Evolutionary conservation across 2,329 filamentous ascomycete species (phyloP), one percentile per base, ranked within the genome.

Genomic region (Ascochyta rabiei): DNA sequence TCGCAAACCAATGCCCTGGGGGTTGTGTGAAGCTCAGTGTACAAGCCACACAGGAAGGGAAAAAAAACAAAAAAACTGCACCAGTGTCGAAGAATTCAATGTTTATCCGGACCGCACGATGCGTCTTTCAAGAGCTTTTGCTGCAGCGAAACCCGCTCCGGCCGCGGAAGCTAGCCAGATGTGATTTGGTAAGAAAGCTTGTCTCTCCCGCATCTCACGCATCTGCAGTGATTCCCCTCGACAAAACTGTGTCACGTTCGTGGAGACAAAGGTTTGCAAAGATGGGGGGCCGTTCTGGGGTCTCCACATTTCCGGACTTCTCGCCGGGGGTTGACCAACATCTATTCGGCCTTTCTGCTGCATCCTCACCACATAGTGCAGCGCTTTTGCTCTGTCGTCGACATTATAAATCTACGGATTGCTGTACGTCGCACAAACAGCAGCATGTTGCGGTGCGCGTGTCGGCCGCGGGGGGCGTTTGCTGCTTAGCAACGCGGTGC

Each of bases 151-250:
- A 10, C 13, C 48, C 39, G 35, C 60, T 39, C 59, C 62, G 63
- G 62, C 60, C 60, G 63, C 62, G 63, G 63, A 66, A 38, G 30
- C 63, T 64, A 66, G 48, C 51, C 46, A 4, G 19, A 41, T 44
- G 3, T 21, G 42, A 55, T 38, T 21, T 38, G 31, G 30, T 37
- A 16, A 5, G 10, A 16, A 41, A 28, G 37, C 46, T 34, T 38
- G 18, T 19, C 13, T 40, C 2, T 24, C 13, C 13, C 35, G 40
- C 34, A 13, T 48, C 8, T 48, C 13, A 31, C 38, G 44, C 31
- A 39, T 39, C 7, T 44, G 43, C 30, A 43, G 31, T 18, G 6
- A 23, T 8, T 37, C 37, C 40, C 21, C 26, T 35, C 31, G 8
- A n/a, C 35, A 45, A 28, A 19, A n/a, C n/a, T 6, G 12, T 15